Percentiles rank a stretch among this genome's conserved stretches.
Evolutionary conservation across 1,284 basidiomycete genomes (phyloP).

Genomic region (Clitocybe nebularis): DNA sequence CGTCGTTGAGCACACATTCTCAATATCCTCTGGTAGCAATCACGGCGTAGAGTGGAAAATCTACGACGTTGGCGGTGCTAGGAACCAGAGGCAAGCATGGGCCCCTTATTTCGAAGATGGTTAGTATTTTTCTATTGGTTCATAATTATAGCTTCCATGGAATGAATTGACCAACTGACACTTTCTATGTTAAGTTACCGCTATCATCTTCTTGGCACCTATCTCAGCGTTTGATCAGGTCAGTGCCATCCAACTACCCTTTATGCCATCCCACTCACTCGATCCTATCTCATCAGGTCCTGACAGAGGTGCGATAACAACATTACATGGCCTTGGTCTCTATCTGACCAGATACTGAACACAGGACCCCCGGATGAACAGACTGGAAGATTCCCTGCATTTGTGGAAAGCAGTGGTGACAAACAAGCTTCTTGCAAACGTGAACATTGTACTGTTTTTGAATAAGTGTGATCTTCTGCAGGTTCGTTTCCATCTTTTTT

Average conservation of each 20-base stretch:
- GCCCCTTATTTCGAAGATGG: conserved; percentile 81
- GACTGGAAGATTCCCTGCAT: conserved; percentile 70
- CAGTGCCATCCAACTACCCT: conserved; percentile 8
- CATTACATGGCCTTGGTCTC: conserved; percentile 9
- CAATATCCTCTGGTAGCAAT: conserved; percentile 53
- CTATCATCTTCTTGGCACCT: conserved; percentile 80
- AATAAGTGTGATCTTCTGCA: conserved; percentile 76
- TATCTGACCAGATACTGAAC: conserved; percentile 10
- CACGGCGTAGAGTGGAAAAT: conserved; percentile 69
- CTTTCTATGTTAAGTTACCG: conserved; percentile 50
- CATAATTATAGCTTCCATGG: neutral
- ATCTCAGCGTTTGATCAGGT: conserved; percentile 80
- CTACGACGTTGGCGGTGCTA: conserved; percentile 77
- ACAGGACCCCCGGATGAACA: conserved; percentile 66
- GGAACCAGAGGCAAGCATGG: conserved; percentile 76
- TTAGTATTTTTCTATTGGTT: conserved; percentile 28
- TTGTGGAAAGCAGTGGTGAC: conserved; percentile 68
- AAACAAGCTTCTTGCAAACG: conserved; percentile 62
- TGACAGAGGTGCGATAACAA: conserved; percentile 54
- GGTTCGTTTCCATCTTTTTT: conserved; percentile 30
- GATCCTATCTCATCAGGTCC: conserved; percentile 33
- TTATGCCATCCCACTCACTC: conserved; percentile 11
- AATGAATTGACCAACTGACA: conserved; percentile 9
- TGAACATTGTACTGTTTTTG: conserved; percentile 73
- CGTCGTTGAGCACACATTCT: conserved; percentile 72